Base-by-base conservation (phyloP, 2,329 filamentous ascomycete genomes). In the Apiospora arundinis region DNA sequence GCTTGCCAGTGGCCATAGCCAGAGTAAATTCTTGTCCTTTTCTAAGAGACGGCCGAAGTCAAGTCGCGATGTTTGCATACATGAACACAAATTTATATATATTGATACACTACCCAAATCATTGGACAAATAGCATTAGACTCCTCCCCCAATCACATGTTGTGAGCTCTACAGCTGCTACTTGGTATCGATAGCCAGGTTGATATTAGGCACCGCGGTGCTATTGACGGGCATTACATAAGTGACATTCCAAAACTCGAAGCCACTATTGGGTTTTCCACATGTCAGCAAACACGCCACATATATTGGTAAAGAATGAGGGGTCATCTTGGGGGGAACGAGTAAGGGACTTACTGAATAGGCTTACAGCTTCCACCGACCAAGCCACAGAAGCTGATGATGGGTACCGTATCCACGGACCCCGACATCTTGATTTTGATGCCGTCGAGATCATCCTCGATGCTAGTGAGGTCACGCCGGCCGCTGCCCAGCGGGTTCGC, bases 381-480 rank as follows among this genome's bases (percentile, higher is more conserved):
- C 12, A 73, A 67, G 37, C 82, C 82, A 67, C 78, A 80, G 48
- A 82, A 84, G 1, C 74, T 75, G 9, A 83, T 77, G 4, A 70
- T 74, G 18, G 80, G 81, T 0, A 77, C 75, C 67, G 74, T 21
- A 70, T 79, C 76, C 32, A 83, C 79, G 1, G 78, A 80, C 0
- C 81, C 81, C 0, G 78, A 75, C 0, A 82, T 77, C 3, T 76
- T 78, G 1, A 86, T 76, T 5, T 74, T 76, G 2, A 84, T 46
- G 3, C 83, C 84, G 52, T 83, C 79, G 11, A 85, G 77, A 74
- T 84, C 83, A 0, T 73, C 76, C 18, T n/a, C 65, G 79, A 83
- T 82, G 4, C 74, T 73, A 0, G 72, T 68, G 0, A 85, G 78
- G 72, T 83, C 81, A 16, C 77, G 76, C 72, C 81, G 82, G 28